Conservation (phyloP, 495 filamentous ascomycete genomes). For the Poronia punctata region DNA sequence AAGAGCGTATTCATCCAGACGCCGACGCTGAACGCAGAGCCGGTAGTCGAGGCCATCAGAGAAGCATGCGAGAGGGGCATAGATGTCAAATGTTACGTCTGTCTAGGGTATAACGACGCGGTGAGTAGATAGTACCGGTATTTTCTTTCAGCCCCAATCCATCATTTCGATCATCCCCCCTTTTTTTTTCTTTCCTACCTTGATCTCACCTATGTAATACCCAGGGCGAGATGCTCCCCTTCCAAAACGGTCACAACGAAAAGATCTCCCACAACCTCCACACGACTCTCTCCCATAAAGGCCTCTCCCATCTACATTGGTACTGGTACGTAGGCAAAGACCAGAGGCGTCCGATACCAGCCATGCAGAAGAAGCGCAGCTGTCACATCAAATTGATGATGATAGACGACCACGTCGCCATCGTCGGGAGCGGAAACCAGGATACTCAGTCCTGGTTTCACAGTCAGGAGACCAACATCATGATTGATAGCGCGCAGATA, state of each 20-base stretch:
- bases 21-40: conserved; percentile 62
- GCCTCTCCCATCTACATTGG: conserved; percentile 45
- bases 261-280: conserved; percentile 54
- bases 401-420: conserved; percentile 57
- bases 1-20: conserved; percentile 64
- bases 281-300: conserved; percentile 39
- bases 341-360: conserved; percentile 57
- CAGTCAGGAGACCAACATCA: conserved; percentile 61
- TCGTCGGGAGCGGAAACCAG: conserved; percentile 71
- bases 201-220: not conserved
- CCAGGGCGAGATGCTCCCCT: conserved; percentile 63
- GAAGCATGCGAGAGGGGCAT: conserved; percentile 60
- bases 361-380: conserved; percentile 52
- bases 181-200: not conserved
- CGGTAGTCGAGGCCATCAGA: conserved; percentile 31
- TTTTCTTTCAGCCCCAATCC: too few relatives aligned
- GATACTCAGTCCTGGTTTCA: conserved; percentile 80
- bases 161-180: not conserved
- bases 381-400: conserved; percentile 76
- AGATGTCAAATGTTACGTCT: conserved; percentile 60
- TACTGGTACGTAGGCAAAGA: conserved; percentile 69
- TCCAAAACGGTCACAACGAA: conserved; percentile 72
- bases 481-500: conserved; percentile 55
- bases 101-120: conserved; percentile 71
- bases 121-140: too few relatives aligned